These are phyloP conservation scores for Lasiodiplodia hormozganensis DNA, from an alignment of 2,329 filamentous ascomycete genomes.

Conservation along the genomic window DNA sequence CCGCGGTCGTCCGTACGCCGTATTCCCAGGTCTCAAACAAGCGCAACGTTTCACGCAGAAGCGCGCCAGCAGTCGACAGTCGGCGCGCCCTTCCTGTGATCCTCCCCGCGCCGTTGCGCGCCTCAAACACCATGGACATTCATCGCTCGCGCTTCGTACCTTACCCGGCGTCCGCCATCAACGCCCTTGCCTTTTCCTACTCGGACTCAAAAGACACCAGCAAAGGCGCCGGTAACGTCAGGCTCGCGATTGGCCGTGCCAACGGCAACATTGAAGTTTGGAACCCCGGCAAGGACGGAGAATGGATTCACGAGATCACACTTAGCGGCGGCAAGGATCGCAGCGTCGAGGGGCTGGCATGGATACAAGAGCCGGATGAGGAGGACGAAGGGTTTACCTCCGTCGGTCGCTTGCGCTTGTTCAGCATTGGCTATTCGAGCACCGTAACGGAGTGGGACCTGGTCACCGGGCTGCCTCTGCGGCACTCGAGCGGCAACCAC, in stretches of 20 bases:
- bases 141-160: constrained; percentile 96
- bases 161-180: constrained; percentile 90
- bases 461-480: constrained; percentile 75
- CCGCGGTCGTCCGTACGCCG: background rate
- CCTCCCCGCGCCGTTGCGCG: constrained; percentile 4
- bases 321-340: constrained; percentile 83
- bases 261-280: constrained; percentile 98
- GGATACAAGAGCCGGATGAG: constrained; percentile 86
- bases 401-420: constrained; percentile 80
- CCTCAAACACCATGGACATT: constrained; percentile 74
- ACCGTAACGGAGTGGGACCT: constrained; percentile 96
- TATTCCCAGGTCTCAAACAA: background rate
- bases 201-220: constrained; percentile 52
- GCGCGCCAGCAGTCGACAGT: background rate
- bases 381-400: constrained; percentile 67
- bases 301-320: constrained; percentile 89
- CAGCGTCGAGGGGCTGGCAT: constrained; percentile 88
- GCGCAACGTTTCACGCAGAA: background rate
- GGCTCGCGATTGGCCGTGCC: constrained; percentile 86
- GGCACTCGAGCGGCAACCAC: constrained; percentile 88
- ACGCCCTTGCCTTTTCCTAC: constrained; percentile 92
- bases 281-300: constrained; percentile 77
- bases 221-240: constrained; percentile 42
- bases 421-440: constrained; percentile 94
- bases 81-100: background rate